Evolutionary conservation across 2,329 filamentous ascomycete genomes (phyloP).

Genomic region (Aspergillus fijiensis): DNA sequence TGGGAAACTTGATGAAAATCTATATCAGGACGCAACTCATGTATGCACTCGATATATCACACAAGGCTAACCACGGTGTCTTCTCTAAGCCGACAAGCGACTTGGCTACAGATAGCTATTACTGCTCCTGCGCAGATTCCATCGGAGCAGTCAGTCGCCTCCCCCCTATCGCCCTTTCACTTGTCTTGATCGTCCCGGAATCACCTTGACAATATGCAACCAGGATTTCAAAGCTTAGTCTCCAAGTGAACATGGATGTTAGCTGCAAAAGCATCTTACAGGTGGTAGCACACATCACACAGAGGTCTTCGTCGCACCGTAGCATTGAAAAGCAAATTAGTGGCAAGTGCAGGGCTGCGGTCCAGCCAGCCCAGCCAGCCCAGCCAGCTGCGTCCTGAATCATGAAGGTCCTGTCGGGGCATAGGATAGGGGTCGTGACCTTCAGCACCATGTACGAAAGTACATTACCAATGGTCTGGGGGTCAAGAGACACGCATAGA

Average conservation of each 20-base stretch:
- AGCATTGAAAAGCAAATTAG: not conserved
- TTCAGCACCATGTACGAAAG: not conserved
- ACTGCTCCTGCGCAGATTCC: not conserved
- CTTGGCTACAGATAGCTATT: not conserved
- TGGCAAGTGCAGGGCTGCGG: not conserved
- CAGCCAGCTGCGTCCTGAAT: not conserved
- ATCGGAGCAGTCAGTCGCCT: not conserved
- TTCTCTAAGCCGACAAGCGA: not conserved
- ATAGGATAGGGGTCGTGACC: not conserved
- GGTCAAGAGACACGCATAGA: not conserved
- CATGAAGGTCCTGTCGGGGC: not conserved
- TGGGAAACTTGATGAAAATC: not conserved
- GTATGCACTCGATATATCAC: not conserved
- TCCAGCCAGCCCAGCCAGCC: not conserved
- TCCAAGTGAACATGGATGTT: not conserved
- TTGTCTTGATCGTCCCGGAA: not conserved
- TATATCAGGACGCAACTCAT: not conserved
- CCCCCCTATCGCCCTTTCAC: not conserved
- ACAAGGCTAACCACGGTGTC: not conserved
- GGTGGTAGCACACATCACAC: constrained; percentile 5
- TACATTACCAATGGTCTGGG: not conserved
- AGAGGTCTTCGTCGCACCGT: not conserved
- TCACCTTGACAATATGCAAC: constrained; percentile 1
- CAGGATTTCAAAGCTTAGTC: constrained; percentile 2
- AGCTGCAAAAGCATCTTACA: not conserved